Base-by-base conservation (phyloP, 495 filamentous ascomycete species). In the Parathielavia appendiculata region DNA sequence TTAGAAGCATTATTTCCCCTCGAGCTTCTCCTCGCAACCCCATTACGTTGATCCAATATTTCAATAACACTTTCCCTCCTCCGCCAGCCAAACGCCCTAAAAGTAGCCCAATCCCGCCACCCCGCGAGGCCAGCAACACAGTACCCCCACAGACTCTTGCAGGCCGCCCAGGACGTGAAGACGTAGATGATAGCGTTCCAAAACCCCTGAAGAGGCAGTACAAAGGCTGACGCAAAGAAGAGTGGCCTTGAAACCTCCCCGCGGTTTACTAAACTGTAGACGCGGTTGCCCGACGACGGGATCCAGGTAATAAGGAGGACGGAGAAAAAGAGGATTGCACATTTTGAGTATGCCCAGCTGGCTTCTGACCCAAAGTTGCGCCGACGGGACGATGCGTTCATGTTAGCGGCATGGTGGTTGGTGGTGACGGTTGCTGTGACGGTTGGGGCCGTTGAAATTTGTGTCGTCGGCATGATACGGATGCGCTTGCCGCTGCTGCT, bases 141-240 rank as follows among this genome's bases (percentile, higher is more conserved):
- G 41, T 72, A 69, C 4, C 61, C 56, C 41, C 56, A 67, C 1
- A 76, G 64, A 23, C 67, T 67, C 62, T 71, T 71, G 56, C 73
- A 77, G 10, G 79, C 78, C 36, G 69, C 69, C 75, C 74, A 79
- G 14, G 75, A 82, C 4, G 89, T 90, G 19, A 82, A 83, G 13
- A 83, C 69, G 71, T 95, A 96, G 55, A 96, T 90, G 52, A 90
- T 66, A 19, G 83, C 82, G 63, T 95, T 96, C 87, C 89, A 92
- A 64, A 93, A 91, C 2, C 91, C 91, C 65, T 95, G 91, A 0
- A 91, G 75, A 0, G 91, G 91, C 20, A 95, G 77, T 0, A 95
- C 89, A 47, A 91, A 79, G 1, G 86, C 83, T 26, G 85, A 83
- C 46, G 83, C 79, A 56, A 85, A 86, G 62, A 89, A 84, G 26